Percentiles rank a stretch among this genome's conserved stretches.
Evolutionary conservation across 2,329 filamentous ascomycete genomes (phyloP).

Genomic region (Tolypocladium ophioglossoides): DNA sequence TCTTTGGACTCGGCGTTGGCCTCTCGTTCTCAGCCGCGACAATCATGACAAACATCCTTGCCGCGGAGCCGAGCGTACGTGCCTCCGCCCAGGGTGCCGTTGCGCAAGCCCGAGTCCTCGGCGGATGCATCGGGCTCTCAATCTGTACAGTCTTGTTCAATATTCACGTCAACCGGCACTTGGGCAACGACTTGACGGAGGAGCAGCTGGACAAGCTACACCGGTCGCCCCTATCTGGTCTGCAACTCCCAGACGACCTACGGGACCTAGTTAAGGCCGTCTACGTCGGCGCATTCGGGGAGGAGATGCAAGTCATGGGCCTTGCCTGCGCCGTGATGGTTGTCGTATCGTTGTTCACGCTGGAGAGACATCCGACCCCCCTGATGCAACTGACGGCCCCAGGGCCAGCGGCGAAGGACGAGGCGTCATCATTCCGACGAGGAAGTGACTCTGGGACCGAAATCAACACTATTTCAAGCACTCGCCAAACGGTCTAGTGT

Average conservation of each 20-base stretch:
- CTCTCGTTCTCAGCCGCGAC: conserved; percentile 46
- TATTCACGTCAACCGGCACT: conserved; percentile 24
- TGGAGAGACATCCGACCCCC: conserved; percentile 29
- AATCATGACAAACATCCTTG: conserved; percentile 45
- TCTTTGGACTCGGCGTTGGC: conserved; percentile 50
- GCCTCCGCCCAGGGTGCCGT: conserved; percentile 50
- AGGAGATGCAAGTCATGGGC: conserved; percentile 36
- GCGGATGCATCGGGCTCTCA: conserved; percentile 48
- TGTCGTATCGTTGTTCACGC: conserved; percentile 30
- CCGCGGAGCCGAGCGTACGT: conserved; percentile 34
- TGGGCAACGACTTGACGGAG: conserved; percentile 23
- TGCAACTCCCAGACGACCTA: conserved; percentile 21
- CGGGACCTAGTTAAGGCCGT: conserved; percentile 25
- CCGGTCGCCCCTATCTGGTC: conserved; percentile 29
- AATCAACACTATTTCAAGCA: conserved; percentile 18
- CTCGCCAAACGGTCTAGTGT: conserved; percentile 9
- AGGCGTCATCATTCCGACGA: conserved; percentile 15
- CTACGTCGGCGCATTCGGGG: conserved; percentile 34
- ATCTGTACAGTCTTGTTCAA: conserved; percentile 50
- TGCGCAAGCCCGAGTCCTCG: conserved; percentile 48
- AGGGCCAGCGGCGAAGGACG: conserved; percentile 13
- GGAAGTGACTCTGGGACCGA: conserved; percentile 28
- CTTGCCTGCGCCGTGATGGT: conserved; percentile 32
- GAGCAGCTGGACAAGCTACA: conserved; percentile 31
- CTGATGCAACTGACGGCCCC: conserved; percentile 19